phyloP scores from a whole-genome alignment of 352 stramenopile species.

The Plasmopara muralis region DNA sequence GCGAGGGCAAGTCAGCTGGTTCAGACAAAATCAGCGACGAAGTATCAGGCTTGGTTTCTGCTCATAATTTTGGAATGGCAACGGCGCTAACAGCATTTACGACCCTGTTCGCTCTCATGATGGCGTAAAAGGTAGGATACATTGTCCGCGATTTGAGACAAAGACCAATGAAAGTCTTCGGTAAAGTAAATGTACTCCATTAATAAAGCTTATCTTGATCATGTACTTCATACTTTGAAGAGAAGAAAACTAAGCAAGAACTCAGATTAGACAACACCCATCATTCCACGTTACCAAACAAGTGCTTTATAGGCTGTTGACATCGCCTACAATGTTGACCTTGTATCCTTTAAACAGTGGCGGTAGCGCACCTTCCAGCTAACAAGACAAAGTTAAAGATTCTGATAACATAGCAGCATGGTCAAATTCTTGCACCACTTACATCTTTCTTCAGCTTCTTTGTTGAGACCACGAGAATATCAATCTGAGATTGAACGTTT shows the following conservation, averaged over 20 bases:
- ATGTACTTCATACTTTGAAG: too few relatives aligned
- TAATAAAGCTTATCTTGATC: not conserved
- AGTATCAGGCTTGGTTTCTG: slow-evolving; percentile 11
- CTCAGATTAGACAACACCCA: too few relatives aligned
- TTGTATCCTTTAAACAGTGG: slow-evolving; percentile 71
- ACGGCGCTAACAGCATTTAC: slow-evolving; percentile 14
- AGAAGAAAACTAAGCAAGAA: too few relatives aligned
- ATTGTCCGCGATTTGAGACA: not conserved
- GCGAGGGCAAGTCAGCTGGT: slow-evolving; percentile 11
- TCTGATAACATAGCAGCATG: slow-evolving; percentile 1
- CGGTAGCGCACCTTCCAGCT: slow-evolving; percentile 57
- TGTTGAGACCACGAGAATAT: slow-evolving; percentile 36
- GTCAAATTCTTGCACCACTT: slow-evolving; percentile 3
- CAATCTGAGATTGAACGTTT: slow-evolving; percentile 52
- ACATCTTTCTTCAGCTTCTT: slow-evolving; percentile 73
- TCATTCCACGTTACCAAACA: slow-evolving; percentile 7
- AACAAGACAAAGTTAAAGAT: not conserved
- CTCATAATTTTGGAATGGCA: slow-evolving; percentile 9
- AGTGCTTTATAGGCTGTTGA: slow-evolving; percentile 57
- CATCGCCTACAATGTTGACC: slow-evolving; percentile 75
- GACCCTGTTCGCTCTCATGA: slow-evolving; percentile 11
- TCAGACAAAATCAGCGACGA: slow-evolving; percentile 13
- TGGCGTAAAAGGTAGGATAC: slow-evolving; percentile 13
- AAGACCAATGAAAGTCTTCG: not conserved
- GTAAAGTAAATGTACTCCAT: not conserved